Conservation (phyloP, 2,329 filamentous ascomycete species). For the Aspergillus sp. region DNA sequence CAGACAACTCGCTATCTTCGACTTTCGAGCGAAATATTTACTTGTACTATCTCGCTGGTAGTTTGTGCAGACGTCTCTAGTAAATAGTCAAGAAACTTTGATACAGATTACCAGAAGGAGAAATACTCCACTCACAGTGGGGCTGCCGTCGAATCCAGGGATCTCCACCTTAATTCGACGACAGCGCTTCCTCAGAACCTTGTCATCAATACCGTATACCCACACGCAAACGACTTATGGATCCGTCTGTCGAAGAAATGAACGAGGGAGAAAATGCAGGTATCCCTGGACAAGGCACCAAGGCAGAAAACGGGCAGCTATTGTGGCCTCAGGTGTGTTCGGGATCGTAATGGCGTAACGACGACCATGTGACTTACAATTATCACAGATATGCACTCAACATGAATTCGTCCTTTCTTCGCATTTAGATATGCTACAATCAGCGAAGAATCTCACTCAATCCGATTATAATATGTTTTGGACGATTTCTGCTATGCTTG, state of each 20-base stretch:
- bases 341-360: no score
- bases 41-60: no score
- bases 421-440: conserved; percentile 33
- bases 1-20: no score
- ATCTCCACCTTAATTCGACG: conserved; percentile 8
- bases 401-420: conserved; percentile 35
- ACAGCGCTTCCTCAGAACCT: neutral
- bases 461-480: conserved; percentile 22
- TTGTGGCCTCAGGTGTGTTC: conserved; percentile 19
- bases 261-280: conserved; percentile 1
- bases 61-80: no score
- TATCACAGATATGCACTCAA: conserved; percentile 32
- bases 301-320: conserved; percentile 4
- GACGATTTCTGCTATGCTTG: conserved; percentile 31
- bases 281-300: neutral
- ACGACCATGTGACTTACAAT: no score
- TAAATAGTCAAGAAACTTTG: no score
- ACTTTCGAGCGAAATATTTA: no score
- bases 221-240: conserved; percentile 1
- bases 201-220: conserved; percentile 1
- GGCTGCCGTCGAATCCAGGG: neutral
- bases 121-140: neutral
- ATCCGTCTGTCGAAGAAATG: conserved; percentile 14
- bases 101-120: no score
- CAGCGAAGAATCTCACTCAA: conserved; percentile 25